Percentiles rank a stretch among this genome's conserved stretches.
These are phyloP conservation scores for Colletotrichum liaoningense DNA, from an alignment of 2,329 filamentous ascomycete species.

Conservation along the genomic window DNA sequence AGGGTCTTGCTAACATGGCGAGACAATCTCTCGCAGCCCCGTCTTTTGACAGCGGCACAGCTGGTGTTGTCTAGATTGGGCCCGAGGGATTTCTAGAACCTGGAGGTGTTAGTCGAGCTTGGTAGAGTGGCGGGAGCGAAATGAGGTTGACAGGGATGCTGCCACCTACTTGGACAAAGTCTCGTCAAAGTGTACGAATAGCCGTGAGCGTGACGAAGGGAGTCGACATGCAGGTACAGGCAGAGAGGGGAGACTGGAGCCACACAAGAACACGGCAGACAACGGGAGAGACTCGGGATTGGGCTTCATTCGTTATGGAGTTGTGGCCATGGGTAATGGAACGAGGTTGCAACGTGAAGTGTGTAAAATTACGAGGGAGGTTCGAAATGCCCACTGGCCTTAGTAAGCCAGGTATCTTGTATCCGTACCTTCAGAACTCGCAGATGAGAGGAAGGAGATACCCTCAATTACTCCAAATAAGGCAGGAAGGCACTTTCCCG, in stretches of 20 bases:
- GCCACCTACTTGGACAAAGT: not conserved
- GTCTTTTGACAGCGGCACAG: not conserved
- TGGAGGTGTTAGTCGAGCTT: not conserved
- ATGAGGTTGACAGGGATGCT: not conserved
- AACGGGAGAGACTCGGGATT: not conserved
- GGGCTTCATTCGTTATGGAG: not conserved
- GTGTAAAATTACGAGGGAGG: not conserved
- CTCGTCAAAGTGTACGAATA: not conserved
- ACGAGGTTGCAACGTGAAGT: not conserved
- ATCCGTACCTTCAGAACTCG: too few species aligned
- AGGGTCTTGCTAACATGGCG: not conserved
- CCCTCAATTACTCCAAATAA: too few species aligned
- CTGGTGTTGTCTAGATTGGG: not conserved
- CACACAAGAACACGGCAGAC: not conserved
- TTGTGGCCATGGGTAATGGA: not conserved
- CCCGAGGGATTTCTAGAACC: not conserved
- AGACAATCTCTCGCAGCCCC: not conserved
- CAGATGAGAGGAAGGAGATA: not conserved
- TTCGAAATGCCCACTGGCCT: not conserved
- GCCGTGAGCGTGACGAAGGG: not conserved
- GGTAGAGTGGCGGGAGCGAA: not conserved
- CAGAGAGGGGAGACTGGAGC: not conserved
- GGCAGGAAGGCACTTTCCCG: not conserved
- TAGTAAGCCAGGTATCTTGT: not conserved
- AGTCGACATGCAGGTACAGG: not conserved